Evolutionary conservation across 805 yeast species (phyloP).

Genomic region (Blastobotrys parvus): DNA sequence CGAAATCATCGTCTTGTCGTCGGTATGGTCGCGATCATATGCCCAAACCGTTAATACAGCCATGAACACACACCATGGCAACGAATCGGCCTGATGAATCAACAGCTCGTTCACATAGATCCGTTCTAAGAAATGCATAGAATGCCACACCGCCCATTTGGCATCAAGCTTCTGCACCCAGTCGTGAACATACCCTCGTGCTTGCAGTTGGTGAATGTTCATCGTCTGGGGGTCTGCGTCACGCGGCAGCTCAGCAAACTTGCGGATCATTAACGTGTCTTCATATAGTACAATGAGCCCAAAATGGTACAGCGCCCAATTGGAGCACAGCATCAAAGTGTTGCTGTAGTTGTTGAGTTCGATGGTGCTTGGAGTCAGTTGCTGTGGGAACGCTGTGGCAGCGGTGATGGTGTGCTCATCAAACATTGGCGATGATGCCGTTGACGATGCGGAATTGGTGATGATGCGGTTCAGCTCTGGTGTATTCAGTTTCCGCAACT

Average conservation of each 20-base stretch:
- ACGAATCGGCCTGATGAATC: slow-evolving; percentile 21
- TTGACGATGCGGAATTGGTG: neutral
- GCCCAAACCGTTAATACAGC: slow-evolving; percentile 25
- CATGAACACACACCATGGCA: slow-evolving; percentile 25
- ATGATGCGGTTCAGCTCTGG: slow-evolving; percentile 7
- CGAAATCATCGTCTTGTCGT: neutral
- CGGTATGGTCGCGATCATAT: slow-evolving; percentile 13
- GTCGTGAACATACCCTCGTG: slow-evolving; percentile 15
- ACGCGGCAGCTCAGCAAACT: slow-evolving; percentile 15
- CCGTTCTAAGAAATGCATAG: slow-evolving; percentile 21
- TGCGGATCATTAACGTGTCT: slow-evolving; percentile 20
- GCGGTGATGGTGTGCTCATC: slow-evolving; percentile 1
- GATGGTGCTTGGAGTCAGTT: neutral
- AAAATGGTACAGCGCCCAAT: slow-evolving; percentile 23
- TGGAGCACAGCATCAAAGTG: slow-evolving; percentile 20
- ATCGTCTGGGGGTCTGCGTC: neutral
- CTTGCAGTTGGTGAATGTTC: slow-evolving; percentile 16
- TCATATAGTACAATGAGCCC: slow-evolving; percentile 22
- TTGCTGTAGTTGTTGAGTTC: slow-evolving; percentile 17
- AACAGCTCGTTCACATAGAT: slow-evolving; percentile 17
- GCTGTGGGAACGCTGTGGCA: neutral
- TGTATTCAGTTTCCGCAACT: slow-evolving; percentile 19
- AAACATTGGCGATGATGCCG: slow-evolving; percentile 4
- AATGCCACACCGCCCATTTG: slow-evolving; percentile 23
- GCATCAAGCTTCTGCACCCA: slow-evolving; percentile 24